A percentile compares a stretch with the other conserved stretches of the same genome.
phyloP scores from a whole-genome alignment of 2,329 filamentous ascomycete species.

The Pseudocercospora eumusae region DNA sequence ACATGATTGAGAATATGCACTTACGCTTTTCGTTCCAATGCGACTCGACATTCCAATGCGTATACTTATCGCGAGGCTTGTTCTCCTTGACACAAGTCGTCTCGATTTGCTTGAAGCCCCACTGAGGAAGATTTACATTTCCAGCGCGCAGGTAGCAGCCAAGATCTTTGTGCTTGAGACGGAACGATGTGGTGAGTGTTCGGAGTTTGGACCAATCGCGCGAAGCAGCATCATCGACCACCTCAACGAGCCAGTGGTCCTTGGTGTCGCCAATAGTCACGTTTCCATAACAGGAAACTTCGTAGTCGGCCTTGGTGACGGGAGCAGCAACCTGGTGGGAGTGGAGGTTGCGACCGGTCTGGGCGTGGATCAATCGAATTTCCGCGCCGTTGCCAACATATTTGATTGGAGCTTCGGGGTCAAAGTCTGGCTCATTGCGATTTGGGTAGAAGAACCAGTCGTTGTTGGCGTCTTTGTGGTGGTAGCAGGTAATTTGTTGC shows the following conservation, averaged over 20 bases:
- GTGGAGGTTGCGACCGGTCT: slow-evolving; percentile 95
- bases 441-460: slow-evolving; percentile 99
- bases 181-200: slow-evolving; percentile 90
- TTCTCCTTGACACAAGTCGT: slow-evolving; percentile 92
- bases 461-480: slow-evolving; percentile 99
- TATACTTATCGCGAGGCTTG: slow-evolving; percentile 89
- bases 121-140: slow-evolving; percentile 94
- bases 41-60: slow-evolving; percentile 97
- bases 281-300: slow-evolving; percentile 96
- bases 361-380: slow-evolving; percentile 87
- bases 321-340: slow-evolving; percentile 89
- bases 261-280: slow-evolving; percentile 93
- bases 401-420: slow-evolving; percentile 66
- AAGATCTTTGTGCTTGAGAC: slow-evolving; percentile 76
- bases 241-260: slow-evolving; percentile 94
- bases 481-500: slow-evolving; percentile 98
- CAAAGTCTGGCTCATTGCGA: slow-evolving; percentile 71
- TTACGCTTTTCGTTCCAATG: slow-evolving; percentile 91
- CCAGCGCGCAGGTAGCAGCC: slow-evolving; percentile 94
- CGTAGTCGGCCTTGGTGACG: slow-evolving; percentile 82
- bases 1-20: slow-evolving; percentile 41
- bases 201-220: slow-evolving; percentile 81
- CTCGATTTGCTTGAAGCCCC: slow-evolving; percentile 99
- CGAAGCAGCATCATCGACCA: slow-evolving; percentile 85
- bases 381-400: slow-evolving; percentile 76